Percentiles rank a stretch among this genome's conserved stretches.
Evolutionary conservation across 2,329 filamentous ascomycete species (phyloP).

Genomic region (Alternaria sp.): DNA sequence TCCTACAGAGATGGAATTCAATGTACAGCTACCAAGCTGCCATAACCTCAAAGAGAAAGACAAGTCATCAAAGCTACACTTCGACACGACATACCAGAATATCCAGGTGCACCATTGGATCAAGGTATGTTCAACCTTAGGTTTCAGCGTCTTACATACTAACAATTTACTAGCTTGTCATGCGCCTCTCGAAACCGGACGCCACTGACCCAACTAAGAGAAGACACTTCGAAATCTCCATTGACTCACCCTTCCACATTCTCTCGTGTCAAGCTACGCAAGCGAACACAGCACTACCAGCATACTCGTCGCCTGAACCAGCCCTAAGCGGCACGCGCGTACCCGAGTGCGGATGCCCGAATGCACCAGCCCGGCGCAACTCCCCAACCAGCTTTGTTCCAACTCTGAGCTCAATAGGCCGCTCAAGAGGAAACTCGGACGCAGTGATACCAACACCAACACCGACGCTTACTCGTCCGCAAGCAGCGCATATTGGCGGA

Average conservation of each 20-base stretch:
- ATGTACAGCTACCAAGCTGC: conserved; percentile 89
- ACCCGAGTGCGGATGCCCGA: conserved; percentile 71
- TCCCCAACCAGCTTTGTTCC: conserved; percentile 62
- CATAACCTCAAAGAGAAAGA: conserved; percentile 81
- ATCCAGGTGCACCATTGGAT: conserved; percentile 97
- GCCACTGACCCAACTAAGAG: conserved; percentile 79
- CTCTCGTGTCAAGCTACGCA: conserved; percentile 93
- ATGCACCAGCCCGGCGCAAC: conserved; percentile 63
- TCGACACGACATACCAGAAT: conserved; percentile 92
- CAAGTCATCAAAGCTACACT: conserved; percentile 72
- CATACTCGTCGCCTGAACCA: conserved; percentile 70
- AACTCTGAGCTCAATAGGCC: conserved; percentile 65
- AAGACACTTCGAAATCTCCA: conserved; percentile 93
- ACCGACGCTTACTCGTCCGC: conserved; percentile 60
- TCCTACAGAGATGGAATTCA: conserved; percentile 93
- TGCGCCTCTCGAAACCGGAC: conserved; percentile 87
- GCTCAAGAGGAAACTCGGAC: conserved; percentile 40
- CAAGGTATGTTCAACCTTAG: conserved; percentile 67
- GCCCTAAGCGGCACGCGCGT: conserved; percentile 42
- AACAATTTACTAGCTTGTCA: conserved; percentile 73
- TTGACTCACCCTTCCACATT: conserved; percentile 93
- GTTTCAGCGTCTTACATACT: conserved; percentile 4
- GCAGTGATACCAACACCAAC: conserved; percentile 26
- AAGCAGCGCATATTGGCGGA: conserved; percentile 56
- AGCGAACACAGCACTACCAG: conserved; percentile 84